These are phyloP conservation scores for Epichloe typhina DNA, from an alignment of 2,329 filamentous ascomycete species.

Conservation along the genomic window DNA sequence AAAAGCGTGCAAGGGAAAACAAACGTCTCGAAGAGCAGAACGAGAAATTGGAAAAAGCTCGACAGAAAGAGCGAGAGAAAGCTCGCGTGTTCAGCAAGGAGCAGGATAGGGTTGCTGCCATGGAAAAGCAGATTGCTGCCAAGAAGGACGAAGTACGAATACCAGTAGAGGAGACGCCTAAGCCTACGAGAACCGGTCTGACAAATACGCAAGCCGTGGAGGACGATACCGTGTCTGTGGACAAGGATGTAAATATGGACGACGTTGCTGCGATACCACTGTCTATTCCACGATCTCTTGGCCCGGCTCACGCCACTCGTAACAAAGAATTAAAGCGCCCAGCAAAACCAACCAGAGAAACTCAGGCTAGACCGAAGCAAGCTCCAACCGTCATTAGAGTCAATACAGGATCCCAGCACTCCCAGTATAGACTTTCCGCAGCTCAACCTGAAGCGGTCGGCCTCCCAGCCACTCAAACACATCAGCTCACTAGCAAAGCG, in stretches of 20 bases:
- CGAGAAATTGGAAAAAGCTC: slow-evolving; percentile 51
- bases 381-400: slow-evolving; percentile 59
- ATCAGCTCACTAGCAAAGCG: slow-evolving; percentile 45
- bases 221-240: slow-evolving; percentile 15
- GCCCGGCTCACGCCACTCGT: slow-evolving; percentile 33
- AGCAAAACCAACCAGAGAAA: slow-evolving; percentile 48
- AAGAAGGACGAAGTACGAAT: slow-evolving; percentile 39
- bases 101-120: slow-evolving; percentile 37
- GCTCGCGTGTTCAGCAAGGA: slow-evolving; percentile 46
- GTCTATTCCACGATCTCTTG: slow-evolving; percentile 39
- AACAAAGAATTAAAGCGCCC: slow-evolving; percentile 45
- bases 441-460: slow-evolving; percentile 34
- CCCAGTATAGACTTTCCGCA: slow-evolving; percentile 45
- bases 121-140: slow-evolving; percentile 39
- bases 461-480: slow-evolving; percentile 23
- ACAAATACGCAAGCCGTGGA: slow-evolving; percentile 31
- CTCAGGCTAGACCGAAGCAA: slow-evolving; percentile 45
- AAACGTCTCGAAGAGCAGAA: slow-evolving; percentile 47
- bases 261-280: slow-evolving; percentile 46
- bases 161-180: slow-evolving; percentile 28
- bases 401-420: slow-evolving; percentile 50
- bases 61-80: slow-evolving; percentile 58
- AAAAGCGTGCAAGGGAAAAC: slow-evolving; percentile 52
- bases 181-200: slow-evolving; percentile 36
- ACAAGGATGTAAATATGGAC: slow-evolving; percentile 40